Evolutionary conservation across 495 filamentous ascomycete species (phyloP), one percentile per base, ranked within the genome.

Genomic region (Cercophora sp.): DNA sequence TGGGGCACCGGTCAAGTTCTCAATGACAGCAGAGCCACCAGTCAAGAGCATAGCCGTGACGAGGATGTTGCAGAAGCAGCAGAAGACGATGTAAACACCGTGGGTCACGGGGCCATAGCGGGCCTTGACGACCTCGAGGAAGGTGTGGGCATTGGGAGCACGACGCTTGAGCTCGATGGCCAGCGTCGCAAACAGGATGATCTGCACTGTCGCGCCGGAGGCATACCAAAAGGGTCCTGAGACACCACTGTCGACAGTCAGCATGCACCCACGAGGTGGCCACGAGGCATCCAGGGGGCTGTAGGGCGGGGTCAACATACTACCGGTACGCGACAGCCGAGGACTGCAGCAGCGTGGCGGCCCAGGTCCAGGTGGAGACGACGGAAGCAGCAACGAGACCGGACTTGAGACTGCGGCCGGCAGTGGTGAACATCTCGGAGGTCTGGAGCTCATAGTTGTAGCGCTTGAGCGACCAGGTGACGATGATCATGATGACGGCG

Each of bases 151-250:
- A 35, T 70, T 65, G 1, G 72, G 71, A 9, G 73, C 70, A 52
- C 71, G 73, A n/a, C 61, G 53, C 49, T 79, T 79, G 53, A 72
- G 65, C 15, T 71, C 69, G 20, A 76, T 70, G n/a, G 72, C 74
- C 16, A 75, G 58, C 1, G 74, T 52, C 1, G 74, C 70, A 34
- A 78, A 78, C 35, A 77, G 64, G 16, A 74, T 63, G 48, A 77
- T 75, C 66, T 76, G 75, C 0, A 65, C 65, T 27, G 72, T 74
- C 15, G 66, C 73, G 13, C 71, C 67, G 19, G 70, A 70, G 27
- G 66, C 73, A 46, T 74, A 75, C 70, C 73, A 76, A 39, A 76
- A 52, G 1, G 53, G 53, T 8, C 53, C 53, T 2, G 53, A 56
- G 20, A 66, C 55, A 20, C 51, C 59, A 20, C 36, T 51, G n/a